A percentile compares a stretch with the other conserved stretches of the same genome.
phyloP scores from a whole-genome alignment of 805 yeast genomes.

The Yamadazyma sp. region DNA sequence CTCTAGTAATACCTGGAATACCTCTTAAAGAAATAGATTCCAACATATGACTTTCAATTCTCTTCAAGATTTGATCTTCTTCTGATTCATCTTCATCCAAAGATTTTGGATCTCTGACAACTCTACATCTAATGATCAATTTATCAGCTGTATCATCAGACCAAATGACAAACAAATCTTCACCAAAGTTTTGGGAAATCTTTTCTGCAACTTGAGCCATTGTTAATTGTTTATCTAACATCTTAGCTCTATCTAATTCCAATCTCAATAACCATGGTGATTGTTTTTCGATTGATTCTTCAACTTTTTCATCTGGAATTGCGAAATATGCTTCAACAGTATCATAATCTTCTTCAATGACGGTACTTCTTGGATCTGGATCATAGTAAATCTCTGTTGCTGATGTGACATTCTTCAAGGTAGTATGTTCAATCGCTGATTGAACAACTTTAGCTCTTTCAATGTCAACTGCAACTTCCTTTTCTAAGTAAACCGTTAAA shows the following conservation, averaged over 20 bases:
- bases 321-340: conserved; percentile 97
- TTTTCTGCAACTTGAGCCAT: conserved; percentile 98
- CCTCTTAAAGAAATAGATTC: conserved; percentile 95
- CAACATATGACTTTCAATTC: conserved; percentile 93
- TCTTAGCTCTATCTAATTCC: conserved; percentile 96
- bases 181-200: conserved; percentile 88
- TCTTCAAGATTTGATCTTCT: conserved; percentile 93
- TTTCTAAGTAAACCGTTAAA: conserved; percentile 84
- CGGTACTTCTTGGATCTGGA: conserved; percentile 97
- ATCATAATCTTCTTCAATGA: conserved; percentile 93
- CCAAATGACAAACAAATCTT: conserved; percentile 96
- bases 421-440: conserved; percentile 96
- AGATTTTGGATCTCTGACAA: conserved; percentile 92
- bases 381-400: conserved; percentile 96
- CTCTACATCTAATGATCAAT: conserved; percentile 96
- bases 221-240: conserved; percentile 95
- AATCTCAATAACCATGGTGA: conserved; percentile 97
- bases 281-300: conserved; percentile 88
- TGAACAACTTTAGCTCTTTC: conserved; percentile 93
- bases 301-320: conserved; percentile 96
- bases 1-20: conserved; percentile 89
- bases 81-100: conserved; percentile 94
- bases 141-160: conserved; percentile 98
- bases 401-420: conserved; percentile 91
- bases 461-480: conserved; percentile 79